A percentile compares a stretch with the other conserved stretches of the same genome.
These are phyloP conservation scores for Globisporangium lucens DNA, from an alignment of 352 stramenopile species.

Conservation along the genomic window DNA sequence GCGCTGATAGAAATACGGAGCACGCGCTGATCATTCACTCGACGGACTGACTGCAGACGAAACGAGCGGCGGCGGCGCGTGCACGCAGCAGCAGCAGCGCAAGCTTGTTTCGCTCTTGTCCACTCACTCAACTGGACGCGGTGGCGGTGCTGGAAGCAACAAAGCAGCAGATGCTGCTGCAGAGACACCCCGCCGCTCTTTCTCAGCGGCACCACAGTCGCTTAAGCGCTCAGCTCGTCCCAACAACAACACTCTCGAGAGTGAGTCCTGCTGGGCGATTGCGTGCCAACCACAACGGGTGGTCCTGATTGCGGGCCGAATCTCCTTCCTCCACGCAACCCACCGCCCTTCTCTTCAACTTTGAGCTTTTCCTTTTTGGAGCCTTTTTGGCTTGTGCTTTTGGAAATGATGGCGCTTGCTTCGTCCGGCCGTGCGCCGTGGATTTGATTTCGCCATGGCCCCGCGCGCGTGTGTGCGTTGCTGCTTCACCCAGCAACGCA, in stretches of 20 bases:
- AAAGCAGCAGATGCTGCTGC: not conserved
- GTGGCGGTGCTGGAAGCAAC: not conserved
- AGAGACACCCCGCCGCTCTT: not conserved
- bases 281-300: not conserved
- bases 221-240: no score
- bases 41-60: constrained; percentile 7
- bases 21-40: not conserved
- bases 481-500: not conserved
- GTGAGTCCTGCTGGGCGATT: not conserved
- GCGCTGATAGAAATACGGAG: constrained; percentile 4
- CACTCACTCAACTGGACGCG: not conserved
- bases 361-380: not conserved
- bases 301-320: not conserved
- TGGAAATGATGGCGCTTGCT: not conserved
- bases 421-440: not conserved
- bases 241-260: not conserved
- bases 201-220: constrained; percentile 4
- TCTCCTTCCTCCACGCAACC: not conserved
- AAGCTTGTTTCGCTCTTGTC: not conserved
- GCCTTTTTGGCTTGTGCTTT: not conserved
- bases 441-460: constrained; percentile 6
- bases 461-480: not conserved
- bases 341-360: not conserved
- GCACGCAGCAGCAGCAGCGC: not conserved
- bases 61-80: not conserved